phyloP scores from a whole-genome alignment of 164 flowering plant genomes.

The Stephania yunnanensis region DNA sequence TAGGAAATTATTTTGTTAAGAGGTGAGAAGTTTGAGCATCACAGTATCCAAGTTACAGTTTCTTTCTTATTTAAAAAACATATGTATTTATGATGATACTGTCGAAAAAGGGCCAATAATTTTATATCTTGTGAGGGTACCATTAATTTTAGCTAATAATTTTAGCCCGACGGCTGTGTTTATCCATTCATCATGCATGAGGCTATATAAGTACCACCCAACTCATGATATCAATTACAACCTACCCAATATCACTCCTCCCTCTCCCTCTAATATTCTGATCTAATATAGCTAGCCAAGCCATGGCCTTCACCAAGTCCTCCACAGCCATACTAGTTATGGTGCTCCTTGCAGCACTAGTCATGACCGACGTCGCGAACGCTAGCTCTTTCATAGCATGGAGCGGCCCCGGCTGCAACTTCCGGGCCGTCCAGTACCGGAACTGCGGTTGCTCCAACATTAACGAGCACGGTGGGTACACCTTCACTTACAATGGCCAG shows the following conservation, averaged over 20 bases:
- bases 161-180: too few species aligned
- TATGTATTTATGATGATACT: too few species aligned
- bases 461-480: conserved; percentile 4
- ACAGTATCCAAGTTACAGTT: too few species aligned
- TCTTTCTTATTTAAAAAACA: too few species aligned
- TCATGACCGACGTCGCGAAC: background rate
- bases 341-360: background rate
- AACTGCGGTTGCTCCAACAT: conserved; percentile 13
- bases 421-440: background rate
- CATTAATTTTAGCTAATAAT: too few species aligned
- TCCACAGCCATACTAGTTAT: background rate
- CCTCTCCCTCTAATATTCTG: background rate
- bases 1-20: too few species aligned
- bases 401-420: conserved; percentile 13
- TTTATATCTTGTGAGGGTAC: too few species aligned
- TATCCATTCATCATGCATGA: too few species aligned
- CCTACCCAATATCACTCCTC: background rate
- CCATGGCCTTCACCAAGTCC: conserved; percentile 2
- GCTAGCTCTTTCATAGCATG: conserved; percentile 9
- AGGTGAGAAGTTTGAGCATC: too few species aligned
- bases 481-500: conserved; percentile 6
- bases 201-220: background rate
- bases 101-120: too few species aligned
- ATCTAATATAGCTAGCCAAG: background rate
- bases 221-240: too few species aligned